Base-by-base conservation (phyloP, 371 early-diverging fungal species). In the Mucor saturninus region DNA sequence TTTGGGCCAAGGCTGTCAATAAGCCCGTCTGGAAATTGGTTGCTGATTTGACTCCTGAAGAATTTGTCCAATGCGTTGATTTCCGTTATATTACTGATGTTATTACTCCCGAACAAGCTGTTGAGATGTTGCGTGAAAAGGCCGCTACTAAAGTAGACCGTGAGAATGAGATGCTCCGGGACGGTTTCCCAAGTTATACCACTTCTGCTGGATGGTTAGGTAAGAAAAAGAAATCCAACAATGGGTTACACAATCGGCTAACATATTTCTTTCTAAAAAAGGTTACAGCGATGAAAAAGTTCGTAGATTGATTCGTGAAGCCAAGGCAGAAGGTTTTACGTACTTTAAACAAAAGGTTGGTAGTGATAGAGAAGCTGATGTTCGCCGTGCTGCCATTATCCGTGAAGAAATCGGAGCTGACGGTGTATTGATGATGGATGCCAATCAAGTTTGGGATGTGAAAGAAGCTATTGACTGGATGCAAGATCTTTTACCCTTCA, bases 401-500 rank as follows among this genome's bases (percentile, higher is more conserved):
- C 83, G 84, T 51, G 76, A 77, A 58, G 84, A 77, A 65, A 79
- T 81, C 55, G 84, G 84, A 26, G 64, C 80, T 9, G 74, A 82
- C 5, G 68, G 76, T 53, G 70, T 74, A 2, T 63, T 83, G 50
- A 82, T 83, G 83, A 82, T 83, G 79, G 84, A 83, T 59, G 84
- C 84, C 31, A 83, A 83, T 66, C 84, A 83, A 57, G 81, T 83
- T 28, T 83, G 84, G 83, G 84, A 80, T 56, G 84, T 83, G 5
- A 59, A 78, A 42, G 78, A 83, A 50, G 84, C 84, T 42, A 80
- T 83, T 61, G 73, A 68, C 31, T 81, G 82, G 82, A 83, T 83
- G 83, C 68, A 82, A 52, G 75, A 74, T 14, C 67, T 83, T 29
- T 65, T 83, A 54, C 69, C 73, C 15, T 83, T 73, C 70, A 83